phyloP scores from a whole-genome alignment of 768 basidiomycete species.

The Scleroderma citrinum region DNA sequence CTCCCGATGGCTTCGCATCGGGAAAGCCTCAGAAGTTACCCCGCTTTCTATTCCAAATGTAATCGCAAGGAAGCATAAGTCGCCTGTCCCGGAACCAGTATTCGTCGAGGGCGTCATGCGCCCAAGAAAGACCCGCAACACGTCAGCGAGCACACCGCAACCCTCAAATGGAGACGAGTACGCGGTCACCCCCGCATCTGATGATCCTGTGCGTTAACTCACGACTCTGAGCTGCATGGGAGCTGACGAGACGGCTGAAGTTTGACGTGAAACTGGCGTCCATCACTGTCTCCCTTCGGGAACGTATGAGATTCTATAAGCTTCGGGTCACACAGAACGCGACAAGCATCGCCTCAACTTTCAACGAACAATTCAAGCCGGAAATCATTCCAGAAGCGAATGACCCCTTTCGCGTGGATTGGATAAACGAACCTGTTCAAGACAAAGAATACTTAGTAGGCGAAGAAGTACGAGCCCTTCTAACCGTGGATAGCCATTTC shows the following conservation, averaged over 20 bases:
- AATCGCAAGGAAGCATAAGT: slow-evolving; percentile 59
- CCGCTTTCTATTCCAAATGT: slow-evolving; percentile 66
- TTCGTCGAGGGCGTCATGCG: slow-evolving; percentile 50
- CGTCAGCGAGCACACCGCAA: slow-evolving; percentile 15
- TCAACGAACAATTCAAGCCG: slow-evolving; percentile 79
- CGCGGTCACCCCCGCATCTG: slow-evolving; percentile 39
- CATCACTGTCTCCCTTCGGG: slow-evolving; percentile 66
- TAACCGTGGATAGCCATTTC: neutral
- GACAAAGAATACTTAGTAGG: slow-evolving; percentile 52
- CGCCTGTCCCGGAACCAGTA: slow-evolving; percentile 36
- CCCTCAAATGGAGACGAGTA: slow-evolving; percentile 44
- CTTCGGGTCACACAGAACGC: slow-evolving; percentile 68
- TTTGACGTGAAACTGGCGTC: slow-evolving; percentile 73
- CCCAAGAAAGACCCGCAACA: slow-evolving; percentile 37
- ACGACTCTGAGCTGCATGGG: neutral
- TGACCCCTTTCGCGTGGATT: slow-evolving; percentile 78
- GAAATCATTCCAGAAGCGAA: slow-evolving; percentile 83
- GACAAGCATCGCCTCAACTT: slow-evolving; percentile 62
- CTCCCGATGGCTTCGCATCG: slow-evolving; percentile 66
- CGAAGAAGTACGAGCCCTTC: slow-evolving; percentile 46
- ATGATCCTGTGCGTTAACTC: slow-evolving; percentile 52
- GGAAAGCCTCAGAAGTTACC: slow-evolving; percentile 70
- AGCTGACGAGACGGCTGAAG: slow-evolving; percentile 29
- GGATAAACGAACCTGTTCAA: slow-evolving; percentile 58
- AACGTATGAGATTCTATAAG: slow-evolving; percentile 84